Evolutionary conservation across 1,284 basidiomycete genomes (phyloP), one percentile per base, ranked within the genome.

Genomic region (Bjerkandera adusta): DNA sequence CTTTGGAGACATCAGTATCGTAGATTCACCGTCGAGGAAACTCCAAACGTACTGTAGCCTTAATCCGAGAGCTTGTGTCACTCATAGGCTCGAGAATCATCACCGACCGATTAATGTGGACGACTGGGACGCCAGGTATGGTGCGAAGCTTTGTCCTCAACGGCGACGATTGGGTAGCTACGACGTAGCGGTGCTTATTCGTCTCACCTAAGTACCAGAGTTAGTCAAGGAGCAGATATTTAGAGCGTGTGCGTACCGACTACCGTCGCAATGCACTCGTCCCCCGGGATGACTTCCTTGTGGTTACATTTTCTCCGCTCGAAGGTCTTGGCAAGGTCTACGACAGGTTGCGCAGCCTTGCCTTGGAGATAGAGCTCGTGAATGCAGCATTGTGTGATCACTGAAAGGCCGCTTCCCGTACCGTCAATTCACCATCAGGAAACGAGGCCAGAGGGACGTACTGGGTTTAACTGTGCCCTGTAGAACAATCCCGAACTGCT

Each of bases 361-460:
- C 90, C 92, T 49, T 85, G 77, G 2, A 89, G 74, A 67, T 97
- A 97, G 1, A 97, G 74, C 59, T 92, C 89, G 55, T 93, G 84
- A 43, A 97, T 90, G 62, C 87, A 93, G 64, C 94, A 97, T 64
- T 97, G 94, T 0, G 94, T 96, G 64, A 97, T 96, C 93, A 97
- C 93, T 96, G 62, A 51, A 59, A 45, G 61, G 65, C 66, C 65
- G 68, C 73, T 73, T 34, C 76, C 62, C 60, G 58, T 43, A 10
- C 32, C 30, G 37, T 43, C 48, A 47, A 50, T 42, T 38, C 34
- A 26, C 41, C 37, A 47, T 53, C 29, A 52, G 36, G 18, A 35
- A 43, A 35, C 18, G 30, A 24, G 35, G 20, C 32, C 18, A 15
- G 13, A 16, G n/a, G 5, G 32, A 73, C 92, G 70, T 64, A 97